Base-by-base conservation (phyloP, 1,139 yeast species). In the Sugiyamaella japonica region DNA sequence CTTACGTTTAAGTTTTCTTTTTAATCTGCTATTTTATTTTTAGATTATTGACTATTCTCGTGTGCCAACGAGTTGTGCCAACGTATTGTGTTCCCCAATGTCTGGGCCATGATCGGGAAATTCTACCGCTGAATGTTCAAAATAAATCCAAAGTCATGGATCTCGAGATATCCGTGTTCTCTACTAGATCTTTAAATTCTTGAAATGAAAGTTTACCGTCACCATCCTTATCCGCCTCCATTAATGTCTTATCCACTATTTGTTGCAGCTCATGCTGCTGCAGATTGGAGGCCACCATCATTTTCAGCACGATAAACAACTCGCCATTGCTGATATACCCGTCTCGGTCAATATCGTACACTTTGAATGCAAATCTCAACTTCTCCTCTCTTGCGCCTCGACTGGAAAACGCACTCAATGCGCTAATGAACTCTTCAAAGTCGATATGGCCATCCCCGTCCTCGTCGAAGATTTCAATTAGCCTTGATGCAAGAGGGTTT, bases 291-390 rank as follows among this genome's bases (percentile, higher is more conserved):
- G 98, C 99, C 40, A 93, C 99, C 99, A 95, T 95, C 84, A 89
- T 88, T 72, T 93, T 89, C 75, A 95, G 78, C 44, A 95, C 98
- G 48, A 93, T 79, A 67, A 86, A 95, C 56, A 95, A 73, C 71
- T 95, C 99, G 20, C 99, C 99, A 67, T 93, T 93, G 3, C 97
- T 91, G 46, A 95, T 89, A 67, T 70, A 90, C 0, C 99, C 99
- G 69, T 95, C 99, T 54, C 91, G 79, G 70, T 95, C 99, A 61
- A 95, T 90, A 68, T 95, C 99, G 67, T 93, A 95, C 16, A 95
- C 89, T 67, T 85, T 88, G 73, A 95, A 95, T 23, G 97, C 95
- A 76, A 95, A 93, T 67, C 77, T 78, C 59, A 93, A 77, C 71
- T 93, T 93, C 61, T 90, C 98, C 53, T 84, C 86, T 58, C 84